Conservation (phyloP, 495 filamentous ascomycete species). For the Hypoxylon rickii region DNA sequence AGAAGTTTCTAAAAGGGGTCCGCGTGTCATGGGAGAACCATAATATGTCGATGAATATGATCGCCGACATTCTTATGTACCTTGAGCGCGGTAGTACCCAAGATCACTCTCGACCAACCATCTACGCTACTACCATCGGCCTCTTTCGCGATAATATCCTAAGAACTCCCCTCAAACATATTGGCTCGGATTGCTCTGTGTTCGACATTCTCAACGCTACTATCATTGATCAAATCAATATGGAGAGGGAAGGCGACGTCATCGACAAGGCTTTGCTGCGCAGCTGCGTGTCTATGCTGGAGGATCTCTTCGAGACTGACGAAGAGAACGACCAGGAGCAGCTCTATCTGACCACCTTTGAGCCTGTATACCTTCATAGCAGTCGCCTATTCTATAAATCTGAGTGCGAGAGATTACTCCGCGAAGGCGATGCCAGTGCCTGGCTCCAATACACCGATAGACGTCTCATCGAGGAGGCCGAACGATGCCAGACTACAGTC, state of each 20-base stretch:
- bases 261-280: conserved; percentile 84
- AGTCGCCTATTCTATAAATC: conserved; percentile 74
- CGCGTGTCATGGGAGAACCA: conserved; percentile 86
- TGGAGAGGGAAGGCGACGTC: conserved; percentile 88
- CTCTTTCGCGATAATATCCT: conserved; percentile 87
- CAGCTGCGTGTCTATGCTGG: conserved; percentile 87
- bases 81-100: conserved; percentile 84
- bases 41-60: conserved; percentile 93
- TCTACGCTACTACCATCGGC: conserved; percentile 81
- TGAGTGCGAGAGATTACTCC: conserved; percentile 75
- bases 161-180: conserved; percentile 43
- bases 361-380: conserved; percentile 71
- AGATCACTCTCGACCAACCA: conserved; percentile 73
- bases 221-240: conserved; percentile 85
- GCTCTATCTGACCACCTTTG: conserved; percentile 84
- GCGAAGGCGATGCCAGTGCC: conserved; percentile 75
- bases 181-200: conserved; percentile 55
- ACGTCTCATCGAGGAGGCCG: conserved; percentile 77
- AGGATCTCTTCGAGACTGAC: conserved; percentile 81
- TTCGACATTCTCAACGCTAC: conserved; percentile 77
- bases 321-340: conserved; percentile 74
- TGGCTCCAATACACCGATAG: conserved; percentile 80
- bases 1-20: conserved; percentile 78
- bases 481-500: conserved; percentile 79
- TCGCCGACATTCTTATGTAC: conserved; percentile 97